Percentiles rank a stretch among this genome's conserved stretches.
Conservation (phyloP, 805 yeast species). For the Saccharomyces jurei region DNA sequence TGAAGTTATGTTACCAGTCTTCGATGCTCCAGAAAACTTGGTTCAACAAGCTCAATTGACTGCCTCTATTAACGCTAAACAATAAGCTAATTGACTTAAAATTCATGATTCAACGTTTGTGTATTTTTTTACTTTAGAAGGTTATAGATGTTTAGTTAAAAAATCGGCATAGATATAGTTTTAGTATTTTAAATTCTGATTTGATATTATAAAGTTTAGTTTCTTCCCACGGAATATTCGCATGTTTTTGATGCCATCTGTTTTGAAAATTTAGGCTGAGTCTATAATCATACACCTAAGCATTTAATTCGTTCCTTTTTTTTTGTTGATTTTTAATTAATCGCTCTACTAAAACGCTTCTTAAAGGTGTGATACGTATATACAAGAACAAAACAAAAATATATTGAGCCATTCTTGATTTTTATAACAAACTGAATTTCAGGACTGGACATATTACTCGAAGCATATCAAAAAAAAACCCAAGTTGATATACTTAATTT, state of each 20-base stretch:
- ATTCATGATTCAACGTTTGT: not conserved
- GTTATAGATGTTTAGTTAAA: not conserved
- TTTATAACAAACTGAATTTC: not conserved
- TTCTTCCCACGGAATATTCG: no score
- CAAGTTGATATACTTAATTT: not conserved
- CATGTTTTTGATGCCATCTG: no score
- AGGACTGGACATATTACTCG: not conserved
- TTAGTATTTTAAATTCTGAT: not conserved
- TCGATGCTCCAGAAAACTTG: conserved; percentile 63
- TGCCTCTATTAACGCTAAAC: conserved; percentile 37
- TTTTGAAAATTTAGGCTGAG: no score
- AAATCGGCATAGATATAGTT: not conserved
- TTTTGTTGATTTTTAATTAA: no score
- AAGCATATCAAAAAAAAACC: not conserved
- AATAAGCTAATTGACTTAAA: conserved; percentile 3
- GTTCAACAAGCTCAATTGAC: conserved; percentile 57
- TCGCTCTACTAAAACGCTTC: not conserved
- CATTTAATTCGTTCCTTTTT: no score
- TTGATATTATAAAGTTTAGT: not conserved
- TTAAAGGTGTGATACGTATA: not conserved
- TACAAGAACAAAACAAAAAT: not conserved
- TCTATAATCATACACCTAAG: no score
- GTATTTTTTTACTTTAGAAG: not conserved
- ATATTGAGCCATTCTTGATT: not conserved
- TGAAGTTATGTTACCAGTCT: conserved; percentile 56